These are phyloP conservation scores for Aspergillus bombycis DNA, from an alignment of 2,329 filamentous ascomycete genomes.

Conservation along the genomic window DNA sequence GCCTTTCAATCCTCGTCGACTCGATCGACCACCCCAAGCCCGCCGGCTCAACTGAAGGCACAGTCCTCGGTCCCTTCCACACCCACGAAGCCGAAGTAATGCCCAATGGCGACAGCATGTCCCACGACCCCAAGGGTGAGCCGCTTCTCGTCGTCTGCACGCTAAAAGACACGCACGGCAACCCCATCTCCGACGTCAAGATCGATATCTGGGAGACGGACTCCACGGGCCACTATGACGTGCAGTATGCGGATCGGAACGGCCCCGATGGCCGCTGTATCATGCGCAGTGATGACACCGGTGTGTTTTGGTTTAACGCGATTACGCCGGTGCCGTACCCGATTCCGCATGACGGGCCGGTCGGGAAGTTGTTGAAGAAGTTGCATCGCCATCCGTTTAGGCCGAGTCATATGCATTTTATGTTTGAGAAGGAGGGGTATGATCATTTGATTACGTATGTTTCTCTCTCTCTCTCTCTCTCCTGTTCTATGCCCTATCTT, in stretches of 20 bases:
- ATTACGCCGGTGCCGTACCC: conserved; percentile 85
- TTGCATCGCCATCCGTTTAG: conserved; percentile 76
- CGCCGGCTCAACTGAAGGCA: conserved; percentile 70
- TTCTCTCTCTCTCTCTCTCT: conserved; percentile 1
- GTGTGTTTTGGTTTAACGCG: conserved; percentile 81
- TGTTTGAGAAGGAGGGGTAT: conserved; percentile 79
- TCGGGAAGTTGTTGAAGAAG: conserved; percentile 69
- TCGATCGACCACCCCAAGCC: conserved; percentile 83
- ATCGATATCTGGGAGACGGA: conserved; percentile 88
- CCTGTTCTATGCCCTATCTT: neutral
- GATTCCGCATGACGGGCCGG: conserved; percentile 81
- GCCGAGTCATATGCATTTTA: conserved; percentile 82
- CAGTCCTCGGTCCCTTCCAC: conserved; percentile 81
- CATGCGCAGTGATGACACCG: conserved; percentile 69
- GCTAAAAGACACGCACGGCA: conserved; percentile 66
- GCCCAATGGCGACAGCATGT: conserved; percentile 63
- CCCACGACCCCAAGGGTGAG: conserved; percentile 69
- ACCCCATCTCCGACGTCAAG: conserved; percentile 66
- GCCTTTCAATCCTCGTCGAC: conserved; percentile 78
- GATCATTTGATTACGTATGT: conserved; percentile 82
- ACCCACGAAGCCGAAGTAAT: conserved; percentile 70
- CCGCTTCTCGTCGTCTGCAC: conserved; percentile 74
- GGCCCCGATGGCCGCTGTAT: conserved; percentile 74
- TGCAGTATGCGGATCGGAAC: conserved; percentile 69
- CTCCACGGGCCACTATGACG: conserved; percentile 77